Evolutionary conservation across 805 yeast genomes (phyloP), one percentile per base, ranked within the genome.

Genomic region (Metschnikowia lachancei): DNA sequence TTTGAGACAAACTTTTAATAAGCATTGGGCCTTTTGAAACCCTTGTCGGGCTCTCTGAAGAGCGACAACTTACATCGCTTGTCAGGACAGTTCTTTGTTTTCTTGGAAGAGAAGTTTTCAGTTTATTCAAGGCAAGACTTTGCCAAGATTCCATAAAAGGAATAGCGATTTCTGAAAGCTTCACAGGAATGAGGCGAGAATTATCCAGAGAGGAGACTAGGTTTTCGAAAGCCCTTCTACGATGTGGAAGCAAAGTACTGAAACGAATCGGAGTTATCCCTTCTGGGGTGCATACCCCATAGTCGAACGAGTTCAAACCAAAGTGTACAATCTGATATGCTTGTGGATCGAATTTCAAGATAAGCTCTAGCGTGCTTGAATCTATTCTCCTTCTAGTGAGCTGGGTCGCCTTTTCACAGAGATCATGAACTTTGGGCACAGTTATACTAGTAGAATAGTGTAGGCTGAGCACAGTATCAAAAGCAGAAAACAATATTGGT

Each of bases 391-490:
- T 38, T 8, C 48, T 46, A 2, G 49, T 43, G 16, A 54, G 53
- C 14, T 35, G 47, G 7, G 56, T 52, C 10, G 56, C 58, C 32
- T 40, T 43, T 4, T 40, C 37, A 34, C 53, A 54, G 18, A 54
- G 36, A 16, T 45, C 50, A 14, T 45, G 45, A 11, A 52, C 44
- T 14, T 33, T 43, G 2, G 72, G 65, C 31, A 60, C 57, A 2
- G 66, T 34, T 1, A 65, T 59, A 45, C 66, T 71, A 28, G 54
- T 58, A 12, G 72, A 47, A 41, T 58, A 70, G 49, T 71, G 69
- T 5, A 72, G 57, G 19, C 61, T 57, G 19, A 72, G 49, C 14
- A 58, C 55, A 18, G 60, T 60, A 44, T 71, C 75, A 7, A 70
- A 60, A 9, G 71, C 69, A 31, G 52, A 17, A 18, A 43, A 43